These are phyloP conservation scores for Calendula officinalis DNA, from an alignment of 129 eudicot species.

Conservation along the genomic window DNA sequence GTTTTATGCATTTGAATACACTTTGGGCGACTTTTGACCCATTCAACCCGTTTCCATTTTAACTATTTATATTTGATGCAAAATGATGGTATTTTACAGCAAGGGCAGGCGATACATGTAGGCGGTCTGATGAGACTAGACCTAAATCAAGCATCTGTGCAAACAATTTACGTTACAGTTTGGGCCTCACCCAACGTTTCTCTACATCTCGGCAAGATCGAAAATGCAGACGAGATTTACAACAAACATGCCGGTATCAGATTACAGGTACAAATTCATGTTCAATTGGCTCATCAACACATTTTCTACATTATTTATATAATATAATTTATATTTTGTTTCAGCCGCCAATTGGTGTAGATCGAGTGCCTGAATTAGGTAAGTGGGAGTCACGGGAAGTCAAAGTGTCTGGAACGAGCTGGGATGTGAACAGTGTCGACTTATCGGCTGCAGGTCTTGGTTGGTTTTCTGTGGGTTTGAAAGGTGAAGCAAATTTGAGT, in stretches of 20 bases:
- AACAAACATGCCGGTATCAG: constrained; percentile 88
- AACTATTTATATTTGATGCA: constrained; percentile 20
- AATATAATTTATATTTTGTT: constrained; percentile 11
- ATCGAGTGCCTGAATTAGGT: constrained; percentile 76
- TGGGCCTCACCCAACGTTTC: constrained; percentile 91
- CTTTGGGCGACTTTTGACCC: neutral
- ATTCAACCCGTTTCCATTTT: neutral
- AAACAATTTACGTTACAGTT: constrained; percentile 83
- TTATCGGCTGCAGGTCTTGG: constrained; percentile 86
- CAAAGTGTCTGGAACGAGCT: constrained; percentile 83
- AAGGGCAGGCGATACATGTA: constrained; percentile 70
- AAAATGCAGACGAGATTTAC: constrained; percentile 87
- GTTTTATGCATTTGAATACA: neutral
- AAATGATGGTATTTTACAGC: constrained; percentile 49
- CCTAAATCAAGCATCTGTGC: constrained; percentile 74
- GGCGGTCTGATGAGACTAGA: constrained; percentile 92
- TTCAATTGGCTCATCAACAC: neutral
- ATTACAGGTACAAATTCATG: constrained; percentile 58
- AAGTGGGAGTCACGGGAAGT: constrained; percentile 68
- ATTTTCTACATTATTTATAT: neutral
- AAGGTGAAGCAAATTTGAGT: constrained; percentile 76
- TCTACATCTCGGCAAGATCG: constrained; percentile 90
- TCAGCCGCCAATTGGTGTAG: constrained; percentile 85
- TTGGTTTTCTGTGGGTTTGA: constrained; percentile 90
- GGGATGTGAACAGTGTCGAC: constrained; percentile 87